A percentile compares a stretch with the other conserved stretches of the same genome.
Evolutionary conservation across 768 basidiomycete genomes (phyloP).

Genomic region (Pholiota microspora): DNA sequence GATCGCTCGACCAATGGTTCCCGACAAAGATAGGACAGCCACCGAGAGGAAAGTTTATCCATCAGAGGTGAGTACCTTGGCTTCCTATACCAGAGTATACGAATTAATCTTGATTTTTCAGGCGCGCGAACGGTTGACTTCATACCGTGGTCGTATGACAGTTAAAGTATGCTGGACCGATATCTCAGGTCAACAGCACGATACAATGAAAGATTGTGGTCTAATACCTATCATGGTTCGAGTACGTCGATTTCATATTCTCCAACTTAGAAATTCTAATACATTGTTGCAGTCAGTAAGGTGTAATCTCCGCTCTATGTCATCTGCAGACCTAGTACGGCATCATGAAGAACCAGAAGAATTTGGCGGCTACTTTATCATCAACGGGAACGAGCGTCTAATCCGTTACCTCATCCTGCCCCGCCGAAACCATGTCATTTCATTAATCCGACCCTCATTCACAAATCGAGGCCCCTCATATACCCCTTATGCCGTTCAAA

Average conservation of each 20-base stretch:
- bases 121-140: constrained; percentile 91
- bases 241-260: constrained; percentile 46
- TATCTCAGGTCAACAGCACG: constrained; percentile 62
- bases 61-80: constrained; percentile 60
- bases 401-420: constrained; percentile 97
- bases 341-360: constrained; percentile 97
- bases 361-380: constrained; percentile 97
- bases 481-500: constrained; percentile 91
- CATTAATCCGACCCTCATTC: constrained; percentile 89
- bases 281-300: constrained; percentile 64
- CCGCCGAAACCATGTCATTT: constrained; percentile 92
- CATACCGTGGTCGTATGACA: constrained; percentile 89
- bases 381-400: constrained; percentile 98
- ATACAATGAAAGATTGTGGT: constrained; percentile 84
- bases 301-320: constrained; percentile 86
- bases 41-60: constrained; percentile 83
- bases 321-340: constrained; percentile 82
- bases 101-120: constrained; percentile 27
- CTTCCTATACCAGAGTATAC: neutral
- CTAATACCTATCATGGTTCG: constrained; percentile 96
- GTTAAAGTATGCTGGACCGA: constrained; percentile 85
- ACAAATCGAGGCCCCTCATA: constrained; percentile 92
- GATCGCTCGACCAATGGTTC: constrained; percentile 81
- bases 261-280: neutral
- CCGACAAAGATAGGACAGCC: constrained; percentile 76